Evolutionary conservation across 129 eudicot species (phyloP).

Genomic region (Smallanthus sonchifolius): DNA sequence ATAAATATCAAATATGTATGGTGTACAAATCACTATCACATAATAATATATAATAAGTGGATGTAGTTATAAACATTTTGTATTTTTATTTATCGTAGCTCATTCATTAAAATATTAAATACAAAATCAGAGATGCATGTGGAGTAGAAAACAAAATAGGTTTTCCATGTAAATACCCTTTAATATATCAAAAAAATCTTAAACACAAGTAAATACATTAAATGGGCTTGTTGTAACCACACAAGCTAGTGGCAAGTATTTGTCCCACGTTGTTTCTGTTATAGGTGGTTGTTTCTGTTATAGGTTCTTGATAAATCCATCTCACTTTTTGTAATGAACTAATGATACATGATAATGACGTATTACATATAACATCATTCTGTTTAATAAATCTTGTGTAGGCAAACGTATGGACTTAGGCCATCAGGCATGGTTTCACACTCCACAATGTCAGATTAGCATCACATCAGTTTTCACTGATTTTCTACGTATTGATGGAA

Average conservation of each 20-base stretch:
- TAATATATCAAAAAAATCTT: not conserved
- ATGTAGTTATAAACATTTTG: not conserved
- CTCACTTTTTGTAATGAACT: conserved; percentile 2
- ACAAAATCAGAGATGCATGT: not conserved
- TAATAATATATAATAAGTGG: not conserved
- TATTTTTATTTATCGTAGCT: not conserved
- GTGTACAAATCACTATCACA: not conserved
- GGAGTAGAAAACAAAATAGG: not conserved
- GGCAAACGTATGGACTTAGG: not conserved
- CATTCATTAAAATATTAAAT: not conserved
- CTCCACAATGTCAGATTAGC: too few species aligned
- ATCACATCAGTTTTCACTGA: too few species aligned
- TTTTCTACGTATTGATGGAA: too few species aligned
- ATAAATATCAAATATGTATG: not conserved
- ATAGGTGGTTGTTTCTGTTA: conserved; percentile 17
- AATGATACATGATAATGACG: conserved; percentile 7
- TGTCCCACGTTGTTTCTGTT: conserved; percentile 25
- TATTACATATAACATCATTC: not conserved
- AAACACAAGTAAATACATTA: not conserved
- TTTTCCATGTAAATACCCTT: not conserved
- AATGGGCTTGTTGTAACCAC: conserved; percentile 16
- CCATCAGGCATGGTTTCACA: too few species aligned
- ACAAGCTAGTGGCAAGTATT: conserved; percentile 29
- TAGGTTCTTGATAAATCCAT: not conserved
- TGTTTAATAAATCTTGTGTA: not conserved